These are phyloP conservation scores for Malassezia slooffiae DNA, from an alignment of 1,284 basidiomycete species.

Conservation along the genomic window DNA sequence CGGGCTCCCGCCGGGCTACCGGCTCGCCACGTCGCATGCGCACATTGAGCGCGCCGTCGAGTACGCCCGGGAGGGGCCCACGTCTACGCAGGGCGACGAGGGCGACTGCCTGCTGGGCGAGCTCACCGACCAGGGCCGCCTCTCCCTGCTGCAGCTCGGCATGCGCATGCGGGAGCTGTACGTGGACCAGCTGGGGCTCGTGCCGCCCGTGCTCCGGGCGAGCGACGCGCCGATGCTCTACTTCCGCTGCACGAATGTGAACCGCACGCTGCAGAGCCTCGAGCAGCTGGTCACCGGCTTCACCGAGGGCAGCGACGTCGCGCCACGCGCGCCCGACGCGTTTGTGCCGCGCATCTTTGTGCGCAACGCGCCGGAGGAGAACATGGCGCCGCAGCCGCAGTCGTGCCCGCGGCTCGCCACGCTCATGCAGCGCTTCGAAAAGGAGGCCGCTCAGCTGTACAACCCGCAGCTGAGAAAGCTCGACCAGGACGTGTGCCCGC, in stretches of 20 bases:
- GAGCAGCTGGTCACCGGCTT: conserved; percentile 61
- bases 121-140: conserved; percentile 63
- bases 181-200: conserved; percentile 55
- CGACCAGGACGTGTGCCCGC: conserved; percentile 59
- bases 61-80: conserved; percentile 15
- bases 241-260: conserved; percentile 59
- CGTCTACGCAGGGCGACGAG: conserved; percentile 15
- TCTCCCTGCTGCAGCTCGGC: conserved; percentile 62
- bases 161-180: conserved; percentile 58
- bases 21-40: conserved; percentile 20
- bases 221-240: conserved; percentile 18
- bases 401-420: conserved; percentile 56
- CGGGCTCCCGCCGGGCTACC: conserved; percentile 3
- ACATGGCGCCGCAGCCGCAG: conserved; percentile 59
- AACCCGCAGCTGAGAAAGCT: conserved; percentile 59
- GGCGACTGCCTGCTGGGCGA: conserved; percentile 57
- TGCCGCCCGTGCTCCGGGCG: conserved; percentile 21
- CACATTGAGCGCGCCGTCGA: conserved; percentile 26
- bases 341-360: conserved; percentile 23
- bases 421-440: conserved; percentile 27
- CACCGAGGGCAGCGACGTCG: conserved; percentile 13
- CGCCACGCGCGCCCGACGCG: conserved; percentile 2
- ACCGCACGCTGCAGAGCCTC: conserved; percentile 64
- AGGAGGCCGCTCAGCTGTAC: conserved; percentile 52
- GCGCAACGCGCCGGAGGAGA: conserved; percentile 56